Conservation (phyloP, 2,329 filamentous ascomycete genomes). For the Biscogniauxia mediterranea region DNA sequence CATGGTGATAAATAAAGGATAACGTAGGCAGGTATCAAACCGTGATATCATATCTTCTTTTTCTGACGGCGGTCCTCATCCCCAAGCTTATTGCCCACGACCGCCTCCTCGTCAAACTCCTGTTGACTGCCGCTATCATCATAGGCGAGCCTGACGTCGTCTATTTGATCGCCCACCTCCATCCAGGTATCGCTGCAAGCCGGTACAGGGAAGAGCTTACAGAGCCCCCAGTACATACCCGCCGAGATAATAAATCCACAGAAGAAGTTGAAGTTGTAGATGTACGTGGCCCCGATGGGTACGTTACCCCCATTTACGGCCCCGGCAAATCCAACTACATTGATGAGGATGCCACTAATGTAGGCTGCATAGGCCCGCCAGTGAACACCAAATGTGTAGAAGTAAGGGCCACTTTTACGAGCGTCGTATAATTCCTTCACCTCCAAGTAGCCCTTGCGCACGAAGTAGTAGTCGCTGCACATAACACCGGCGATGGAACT, state of each 20-base stretch:
- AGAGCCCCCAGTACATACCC: slow-evolving; percentile 67
- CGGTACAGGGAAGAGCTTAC: slow-evolving; percentile 67
- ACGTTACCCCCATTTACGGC: slow-evolving; percentile 66
- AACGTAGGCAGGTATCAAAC: too few species aligned
- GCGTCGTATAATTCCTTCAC: slow-evolving; percentile 77
- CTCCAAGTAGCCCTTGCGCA: slow-evolving; percentile 78
- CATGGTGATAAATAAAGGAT: too few species aligned
- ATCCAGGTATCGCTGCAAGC: slow-evolving; percentile 71
- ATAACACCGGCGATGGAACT: slow-evolving; percentile 92
- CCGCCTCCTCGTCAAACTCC: slow-evolving; percentile 39
- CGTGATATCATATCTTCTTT: not conserved
- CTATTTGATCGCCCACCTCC: slow-evolving; percentile 44
- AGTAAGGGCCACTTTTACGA: slow-evolving; percentile 67
- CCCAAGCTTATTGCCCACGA: slow-evolving; percentile 22
- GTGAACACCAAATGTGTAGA: slow-evolving; percentile 69
- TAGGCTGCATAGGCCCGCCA: slow-evolving; percentile 85
- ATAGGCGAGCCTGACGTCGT: slow-evolving; percentile 51
- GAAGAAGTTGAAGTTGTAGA: slow-evolving; percentile 93
- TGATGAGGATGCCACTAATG: slow-evolving; percentile 79
- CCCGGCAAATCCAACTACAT: slow-evolving; percentile 87
- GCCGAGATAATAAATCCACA: slow-evolving; percentile 72
- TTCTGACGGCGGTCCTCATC: slow-evolving; percentile 13
- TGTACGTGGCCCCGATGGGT: slow-evolving; percentile 75
- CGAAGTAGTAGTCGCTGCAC: slow-evolving; percentile 81
- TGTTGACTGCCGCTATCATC: slow-evolving; percentile 35